phyloP scores from a whole-genome alignment of 1,284 basidiomycete genomes.

The Lignosus rhinocerotis region DNA sequence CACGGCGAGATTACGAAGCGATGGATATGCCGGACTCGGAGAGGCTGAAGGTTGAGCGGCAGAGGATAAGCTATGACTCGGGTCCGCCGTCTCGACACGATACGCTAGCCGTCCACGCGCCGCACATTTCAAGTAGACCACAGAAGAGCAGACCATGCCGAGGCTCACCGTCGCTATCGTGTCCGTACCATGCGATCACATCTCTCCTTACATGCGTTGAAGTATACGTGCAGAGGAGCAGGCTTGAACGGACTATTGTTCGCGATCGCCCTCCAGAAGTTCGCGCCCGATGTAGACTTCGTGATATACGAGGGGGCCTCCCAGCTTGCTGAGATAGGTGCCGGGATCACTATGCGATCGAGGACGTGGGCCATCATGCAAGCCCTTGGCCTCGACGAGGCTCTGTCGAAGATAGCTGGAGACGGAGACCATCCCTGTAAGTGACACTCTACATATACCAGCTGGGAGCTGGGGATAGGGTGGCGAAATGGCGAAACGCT shows the following conservation, averaged over 20 bases:
- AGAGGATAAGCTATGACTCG: too few relatives aligned
- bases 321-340: constrained; percentile 52
- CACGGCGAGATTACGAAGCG: too few relatives aligned
- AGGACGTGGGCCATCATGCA: constrained; percentile 51
- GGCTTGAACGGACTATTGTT: constrained; percentile 40
- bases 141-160: background rate
- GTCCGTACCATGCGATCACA: background rate
- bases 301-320: constrained; percentile 51
- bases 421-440: constrained; percentile 33
- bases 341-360: constrained; percentile 54
- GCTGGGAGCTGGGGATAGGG: too few relatives aligned
- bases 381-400: constrained; percentile 49
- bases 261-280: constrained; percentile 38
- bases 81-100: too few relatives aligned
- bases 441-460: background rate
- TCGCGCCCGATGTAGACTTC: constrained; percentile 36
- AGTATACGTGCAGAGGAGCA: constrained; percentile 34
- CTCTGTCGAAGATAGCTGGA: constrained; percentile 43
- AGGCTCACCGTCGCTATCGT: constrained; percentile 13
- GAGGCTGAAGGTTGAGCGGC: too few relatives aligned
- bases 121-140: background rate
- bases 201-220: background rate
- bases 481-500: too few relatives aligned
- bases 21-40: too few relatives aligned
- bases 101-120: background rate